Conservation (phyloP, 164 flowering plant genomes). For the Brasenia schreberi region DNA sequence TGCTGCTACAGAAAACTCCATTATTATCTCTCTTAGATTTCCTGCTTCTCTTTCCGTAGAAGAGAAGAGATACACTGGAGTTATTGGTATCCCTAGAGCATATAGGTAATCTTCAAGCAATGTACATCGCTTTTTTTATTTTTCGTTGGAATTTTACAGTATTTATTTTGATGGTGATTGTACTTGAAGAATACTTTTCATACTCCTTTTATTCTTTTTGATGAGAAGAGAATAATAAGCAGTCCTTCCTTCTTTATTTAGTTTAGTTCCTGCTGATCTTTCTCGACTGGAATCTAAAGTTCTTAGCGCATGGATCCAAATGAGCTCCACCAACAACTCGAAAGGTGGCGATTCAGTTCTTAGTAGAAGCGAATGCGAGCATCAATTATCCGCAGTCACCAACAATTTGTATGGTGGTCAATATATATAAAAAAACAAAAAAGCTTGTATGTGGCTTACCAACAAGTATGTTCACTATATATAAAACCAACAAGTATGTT, state of each 20-base stretch:
- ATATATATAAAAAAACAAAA: too few species aligned
- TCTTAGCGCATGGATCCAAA: too few species aligned
- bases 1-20: too few species aligned
- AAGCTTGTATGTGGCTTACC: too few species aligned
- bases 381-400: background rate
- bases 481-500: too few species aligned
- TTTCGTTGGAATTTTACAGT: background rate
- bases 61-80: background rate
- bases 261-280: background rate
- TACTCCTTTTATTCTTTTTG: background rate
- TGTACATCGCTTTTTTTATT: background rate
- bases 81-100: background rate
- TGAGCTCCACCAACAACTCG: too few species aligned
- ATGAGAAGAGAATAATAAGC: background rate
- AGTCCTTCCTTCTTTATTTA: background rate
- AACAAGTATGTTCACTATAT: too few species aligned
- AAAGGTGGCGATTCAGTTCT: too few species aligned
- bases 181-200: background rate
- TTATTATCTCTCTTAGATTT: background rate
- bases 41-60: background rate
- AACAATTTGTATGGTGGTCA: background rate
- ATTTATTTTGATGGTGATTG: background rate
- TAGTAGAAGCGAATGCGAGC: background rate
- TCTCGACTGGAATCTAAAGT: background rate
- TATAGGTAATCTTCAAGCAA: background rate